Evolutionary conservation across 331 rosid genomes (phyloP), one percentile per base, ranked within the genome.

Genomic region (Acacia concinna): DNA sequence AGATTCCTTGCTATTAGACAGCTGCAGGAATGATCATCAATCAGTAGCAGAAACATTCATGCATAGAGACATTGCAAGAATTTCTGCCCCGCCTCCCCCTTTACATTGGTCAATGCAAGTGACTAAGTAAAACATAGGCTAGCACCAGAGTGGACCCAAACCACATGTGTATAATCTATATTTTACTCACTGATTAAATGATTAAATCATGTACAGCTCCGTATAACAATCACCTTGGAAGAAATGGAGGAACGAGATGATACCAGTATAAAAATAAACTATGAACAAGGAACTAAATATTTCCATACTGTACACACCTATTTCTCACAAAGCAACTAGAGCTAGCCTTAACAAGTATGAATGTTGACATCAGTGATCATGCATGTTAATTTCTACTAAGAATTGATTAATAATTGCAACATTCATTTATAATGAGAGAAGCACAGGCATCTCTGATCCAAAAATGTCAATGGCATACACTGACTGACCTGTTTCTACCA

Each of bases 1-100:
- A 93, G 90, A 87, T 96, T 96, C 86, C 98, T 88, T 68, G 99
- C 93, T 81, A 96, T 87, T 82, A 96, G 86, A 89, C 99, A 96
- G 86, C 99, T 96, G 91, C 56, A 56, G 74, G 71, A 78, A 84
- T 59, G 71, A 56, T 63, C 56, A 81, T 70, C 74, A 54, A 68
- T 79, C 59, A 77, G 59, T 21, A 79, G 44, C 37, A 41, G 46
- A 28, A 73, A 70, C 21, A 27, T 9, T 32, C 20, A 37, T 30
- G 51, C 46, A 34, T 65, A 27, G 41, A 70, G 59, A 69, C 59
- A 46, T 25, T 57, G 57, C 64, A 70, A 67, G 62, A 62, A 71
- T 75, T 71, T 78, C 63, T 41, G 71, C 67, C 44, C 41, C 74
- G 13, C 41, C 64, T 41, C 71, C 71, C 35, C 41, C 74, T 27